A percentile compares a stretch with the other conserved stretches of the same genome.
Conservation (phyloP, 768 basidiomycete genomes). For the Naganishia vishniacii region DNA sequence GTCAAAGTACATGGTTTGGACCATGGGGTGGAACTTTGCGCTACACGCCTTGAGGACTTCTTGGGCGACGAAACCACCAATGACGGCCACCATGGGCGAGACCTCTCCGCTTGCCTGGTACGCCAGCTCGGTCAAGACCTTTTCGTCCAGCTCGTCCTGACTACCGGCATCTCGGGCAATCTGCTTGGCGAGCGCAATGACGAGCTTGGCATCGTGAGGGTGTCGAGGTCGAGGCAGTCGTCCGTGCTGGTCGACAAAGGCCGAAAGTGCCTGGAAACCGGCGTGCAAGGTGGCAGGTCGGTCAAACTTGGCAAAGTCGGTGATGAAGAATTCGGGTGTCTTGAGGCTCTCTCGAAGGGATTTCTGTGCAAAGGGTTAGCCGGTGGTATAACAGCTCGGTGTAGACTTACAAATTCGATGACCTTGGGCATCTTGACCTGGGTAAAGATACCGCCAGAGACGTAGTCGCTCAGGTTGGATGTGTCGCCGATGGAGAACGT, state of each 20-base stretch:
- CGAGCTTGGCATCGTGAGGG: conserved; percentile 63
- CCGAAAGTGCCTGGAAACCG: conserved; percentile 87
- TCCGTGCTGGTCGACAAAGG: conserved; percentile 61
- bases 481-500: conserved; percentile 96
- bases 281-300: conserved; percentile 82
- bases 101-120: conserved; percentile 89
- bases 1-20: conserved; percentile 94
- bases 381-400: background rate
- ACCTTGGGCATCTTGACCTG: conserved; percentile 99
- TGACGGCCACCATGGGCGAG: conserved; percentile 81
- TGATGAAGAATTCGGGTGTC: conserved; percentile 80
- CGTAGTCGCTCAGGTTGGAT: conserved; percentile 66
- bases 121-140: conserved; percentile 69
- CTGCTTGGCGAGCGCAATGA: conserved; percentile 75
- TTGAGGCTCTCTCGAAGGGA: conserved; percentile 76
- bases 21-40: conserved; percentile 94
- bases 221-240: conserved; percentile 78
- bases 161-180: conserved; percentile 53
- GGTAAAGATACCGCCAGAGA: conserved; percentile 85
- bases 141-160: conserved; percentile 69
- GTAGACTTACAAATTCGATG: conserved; percentile 72
- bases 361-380: conserved; percentile 60
- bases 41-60: conserved; percentile 95
- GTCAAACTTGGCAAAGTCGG: conserved; percentile 96
- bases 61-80: conserved; percentile 96